Percentiles rank a stretch among this genome's conserved stretches.
phyloP scores from a whole-genome alignment of 192 early-diverging fungal species.

The Backusella psychrophila region DNA sequence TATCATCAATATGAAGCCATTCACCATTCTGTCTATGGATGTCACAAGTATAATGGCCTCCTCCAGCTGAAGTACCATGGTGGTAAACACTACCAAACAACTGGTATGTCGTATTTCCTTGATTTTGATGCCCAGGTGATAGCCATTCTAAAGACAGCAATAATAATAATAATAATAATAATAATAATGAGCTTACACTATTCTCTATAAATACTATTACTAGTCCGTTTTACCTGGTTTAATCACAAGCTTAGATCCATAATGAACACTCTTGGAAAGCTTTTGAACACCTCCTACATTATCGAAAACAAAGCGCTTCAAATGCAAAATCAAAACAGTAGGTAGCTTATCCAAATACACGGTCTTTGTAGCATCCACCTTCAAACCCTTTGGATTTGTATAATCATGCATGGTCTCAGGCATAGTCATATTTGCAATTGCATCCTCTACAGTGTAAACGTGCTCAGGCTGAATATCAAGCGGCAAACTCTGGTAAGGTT shows the following conservation, averaged over 20 bases:
- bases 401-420: slow-evolving; percentile 87
- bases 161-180: neutral
- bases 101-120: slow-evolving; percentile 55
- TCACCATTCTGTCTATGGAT: slow-evolving; percentile 64
- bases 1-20: slow-evolving; percentile 96
- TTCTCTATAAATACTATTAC: neutral
- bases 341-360: slow-evolving; percentile 79
- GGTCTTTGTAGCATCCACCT: slow-evolving; percentile 76
- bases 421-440: slow-evolving; percentile 71
- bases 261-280: slow-evolving; percentile 81
- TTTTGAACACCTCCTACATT: slow-evolving; percentile 77
- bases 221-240: slow-evolving; percentile 43
- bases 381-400: slow-evolving; percentile 44
- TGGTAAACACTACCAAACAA: slow-evolving; percentile 92
- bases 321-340: slow-evolving; percentile 87
- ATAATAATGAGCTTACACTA: neutral
- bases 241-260: slow-evolving; percentile 62
- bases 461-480: slow-evolving; percentile 77
- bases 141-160: slow-evolving; percentile 46
- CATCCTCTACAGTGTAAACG: slow-evolving; percentile 83
- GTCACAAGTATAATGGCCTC: slow-evolving; percentile 98
- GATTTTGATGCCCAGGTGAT: slow-evolving; percentile 50
- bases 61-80: slow-evolving; percentile 82
- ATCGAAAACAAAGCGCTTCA: slow-evolving; percentile 93
- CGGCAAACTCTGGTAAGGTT: slow-evolving; percentile 87